Conservation (phyloP, 129 eudicot species). For the Scalesia atractyloides region DNA sequence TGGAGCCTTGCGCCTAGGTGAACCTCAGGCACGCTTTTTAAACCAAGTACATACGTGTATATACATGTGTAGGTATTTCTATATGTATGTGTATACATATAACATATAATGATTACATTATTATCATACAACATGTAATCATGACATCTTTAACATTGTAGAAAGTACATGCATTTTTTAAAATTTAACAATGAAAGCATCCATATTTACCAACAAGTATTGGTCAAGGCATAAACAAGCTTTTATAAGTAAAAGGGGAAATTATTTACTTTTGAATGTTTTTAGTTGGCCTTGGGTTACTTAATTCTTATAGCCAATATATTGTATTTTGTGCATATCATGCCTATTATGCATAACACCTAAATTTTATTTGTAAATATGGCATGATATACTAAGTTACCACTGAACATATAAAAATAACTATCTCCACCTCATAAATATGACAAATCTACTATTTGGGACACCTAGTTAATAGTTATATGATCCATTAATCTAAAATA, state of each 20-base stretch:
- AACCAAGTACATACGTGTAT: too few species aligned
- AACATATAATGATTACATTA: not conserved
- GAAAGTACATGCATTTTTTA: not conserved
- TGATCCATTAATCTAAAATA: not conserved
- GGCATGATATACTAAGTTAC: not conserved
- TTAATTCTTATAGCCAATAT: not conserved
- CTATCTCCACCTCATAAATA: not conserved
- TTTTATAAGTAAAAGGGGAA: too few species aligned
- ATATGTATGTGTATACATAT: not conserved
- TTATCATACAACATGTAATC: conserved; percentile 2
- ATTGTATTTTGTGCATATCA: not conserved
- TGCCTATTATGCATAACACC: conserved; percentile 5
- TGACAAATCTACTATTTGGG: not conserved
- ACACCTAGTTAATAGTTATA: not conserved
- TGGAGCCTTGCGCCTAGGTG: too few species aligned
- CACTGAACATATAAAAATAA: not conserved
- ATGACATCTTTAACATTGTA: conserved; percentile 3
- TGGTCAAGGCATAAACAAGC: too few species aligned
- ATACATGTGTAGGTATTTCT: too few species aligned
- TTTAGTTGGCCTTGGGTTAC: too few species aligned
- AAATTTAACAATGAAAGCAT: not conserved
- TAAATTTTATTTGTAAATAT: not conserved
- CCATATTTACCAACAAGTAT: too few species aligned
- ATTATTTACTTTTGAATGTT: too few species aligned
- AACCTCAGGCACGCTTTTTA: too few species aligned